Evolutionary conservation across 495 filamentous ascomycete species (phyloP), one percentile per base, ranked within the genome.

Genomic region (Amphirosellinia nigrospora): DNA sequence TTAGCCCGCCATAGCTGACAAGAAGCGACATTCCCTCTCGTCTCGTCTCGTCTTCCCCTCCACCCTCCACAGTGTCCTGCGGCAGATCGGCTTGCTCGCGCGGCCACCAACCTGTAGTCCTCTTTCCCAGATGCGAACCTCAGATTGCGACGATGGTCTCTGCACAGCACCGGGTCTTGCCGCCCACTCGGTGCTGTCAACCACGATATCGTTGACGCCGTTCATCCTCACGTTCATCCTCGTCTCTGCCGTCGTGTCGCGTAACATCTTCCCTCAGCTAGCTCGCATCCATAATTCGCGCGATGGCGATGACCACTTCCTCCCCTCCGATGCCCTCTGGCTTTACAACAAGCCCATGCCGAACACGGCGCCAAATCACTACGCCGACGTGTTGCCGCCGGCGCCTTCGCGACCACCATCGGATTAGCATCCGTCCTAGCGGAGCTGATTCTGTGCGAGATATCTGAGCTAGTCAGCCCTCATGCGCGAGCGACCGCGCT

Each of bases 381-480:
- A n/a, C 78, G 83, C 65, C 81, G 86, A 61, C 79, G 85, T 50
- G 70, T 90, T 32, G 89, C 90, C 16, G 87, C 86, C 6, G 74
- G 84, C 30, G 88, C 90, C 30, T 94, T 94, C 74, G 88, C 90
- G 28, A 85, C 86, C 0, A 94, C 90, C 1, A 84, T 94, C 50
- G 93, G 89, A 26, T 85, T 94, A 39, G 87, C 92, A 0, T 84
- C 89, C 19, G 91, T 94, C 16, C 82, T 96, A 16, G 91, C 86
- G 16, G 91, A 93, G 78, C 75, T 94, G 58, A 89, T 96, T 26
- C 80, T 94, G 16, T 92, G 91, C 70, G 92, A 96, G 77, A 91
- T 96, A 60, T 88, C 89, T n/a, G 90, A 91, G 70, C 84, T 88
- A 8, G 81, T 93, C 41, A 84, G 90, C 70, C 82, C 87, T 28